phyloP scores from a whole-genome alignment of 2,329 filamentous ascomycete genomes.

The Trichoderma breve region DNA sequence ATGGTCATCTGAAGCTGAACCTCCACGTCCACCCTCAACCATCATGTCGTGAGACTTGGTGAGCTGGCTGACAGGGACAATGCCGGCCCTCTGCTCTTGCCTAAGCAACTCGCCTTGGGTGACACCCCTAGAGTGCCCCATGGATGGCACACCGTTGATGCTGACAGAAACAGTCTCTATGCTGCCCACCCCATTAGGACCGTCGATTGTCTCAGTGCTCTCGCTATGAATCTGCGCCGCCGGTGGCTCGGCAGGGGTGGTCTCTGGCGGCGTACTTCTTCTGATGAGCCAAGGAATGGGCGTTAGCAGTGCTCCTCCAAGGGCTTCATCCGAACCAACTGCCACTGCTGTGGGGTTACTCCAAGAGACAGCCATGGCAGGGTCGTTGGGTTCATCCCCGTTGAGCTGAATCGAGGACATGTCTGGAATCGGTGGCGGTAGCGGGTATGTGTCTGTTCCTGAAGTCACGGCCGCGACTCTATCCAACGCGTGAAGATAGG shows the following conservation, averaged over 20 bases:
- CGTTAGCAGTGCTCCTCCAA: conserved; percentile 87
- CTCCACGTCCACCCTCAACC: conserved; percentile 32
- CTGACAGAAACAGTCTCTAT: conserved; percentile 79
- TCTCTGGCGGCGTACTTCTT: conserved; percentile 33
- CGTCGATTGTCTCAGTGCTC: conserved; percentile 76
- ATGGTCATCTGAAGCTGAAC: conserved; percentile 31
- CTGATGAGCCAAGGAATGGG: conserved; percentile 84
- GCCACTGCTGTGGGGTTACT: conserved; percentile 46
- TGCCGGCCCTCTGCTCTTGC: conserved; percentile 81
- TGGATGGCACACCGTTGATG: conserved; percentile 65
- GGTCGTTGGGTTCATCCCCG: conserved; percentile 50
- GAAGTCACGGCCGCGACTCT: conserved; percentile 89
- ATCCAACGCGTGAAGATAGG: conserved; percentile 88
- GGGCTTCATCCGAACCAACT: conserved; percentile 79
- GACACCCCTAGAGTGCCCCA: conserved; percentile 53
- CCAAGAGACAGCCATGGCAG: conserved; percentile 44
- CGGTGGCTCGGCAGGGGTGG: conserved; percentile 23
- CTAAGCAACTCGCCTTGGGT: conserved; percentile 82
- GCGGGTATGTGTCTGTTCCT: conserved; percentile 73
- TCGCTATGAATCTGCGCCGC: conserved; percentile 60
- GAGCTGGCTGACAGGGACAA: conserved; percentile 67
- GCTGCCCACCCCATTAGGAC: conserved; percentile 73
- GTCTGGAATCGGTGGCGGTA: conserved; percentile 65
- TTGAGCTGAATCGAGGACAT: conserved; percentile 59
- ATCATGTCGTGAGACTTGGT: conserved; percentile 40